Conservation (phyloP, 208 protist genomes). For the Acanthamoeba triangularis region DNA sequence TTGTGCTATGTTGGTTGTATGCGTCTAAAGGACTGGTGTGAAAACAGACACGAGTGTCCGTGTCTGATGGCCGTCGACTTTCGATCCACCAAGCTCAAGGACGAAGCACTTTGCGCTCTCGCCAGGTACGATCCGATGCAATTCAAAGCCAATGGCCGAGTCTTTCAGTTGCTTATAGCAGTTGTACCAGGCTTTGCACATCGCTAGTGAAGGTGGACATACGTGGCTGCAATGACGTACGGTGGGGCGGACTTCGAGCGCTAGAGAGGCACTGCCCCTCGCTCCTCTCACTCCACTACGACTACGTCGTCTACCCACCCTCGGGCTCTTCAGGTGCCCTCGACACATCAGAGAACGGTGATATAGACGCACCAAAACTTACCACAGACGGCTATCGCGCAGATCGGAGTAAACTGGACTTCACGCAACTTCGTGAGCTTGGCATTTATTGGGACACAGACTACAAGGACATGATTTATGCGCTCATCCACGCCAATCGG, state of each 20-base stretch:
- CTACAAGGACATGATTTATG: conserved; percentile 45
- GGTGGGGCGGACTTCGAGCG: conserved; percentile 26
- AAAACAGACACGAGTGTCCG: conserved; percentile 8
- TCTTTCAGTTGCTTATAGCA: too few species aligned
- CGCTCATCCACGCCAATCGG: conserved; percentile 12
- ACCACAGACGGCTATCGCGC: not conserved
- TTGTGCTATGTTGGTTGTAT: not conserved
- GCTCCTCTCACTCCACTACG: conserved; percentile 20
- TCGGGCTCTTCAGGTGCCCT: not conserved
- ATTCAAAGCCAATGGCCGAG: not conserved
- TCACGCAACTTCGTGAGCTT: conserved; percentile 5
- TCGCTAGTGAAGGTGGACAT: conserved; percentile 31
- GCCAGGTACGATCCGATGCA: not conserved
- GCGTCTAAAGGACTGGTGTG: not conserved
- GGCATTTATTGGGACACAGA: conserved; percentile 32
- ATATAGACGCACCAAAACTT: too few species aligned
- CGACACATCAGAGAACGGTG: too few species aligned
- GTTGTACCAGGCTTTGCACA: not conserved
- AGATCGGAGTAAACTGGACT: not conserved
- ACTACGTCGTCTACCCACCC: conserved; percentile 28
- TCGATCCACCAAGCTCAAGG: not conserved
- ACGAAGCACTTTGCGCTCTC: not conserved
- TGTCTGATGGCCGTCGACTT: conserved; percentile 21
- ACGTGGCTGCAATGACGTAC: not conserved
- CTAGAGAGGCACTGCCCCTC: conserved; percentile 4